phyloP scores from a whole-genome alignment of 129 eudicot genomes.

The Cynara cardunculus region DNA sequence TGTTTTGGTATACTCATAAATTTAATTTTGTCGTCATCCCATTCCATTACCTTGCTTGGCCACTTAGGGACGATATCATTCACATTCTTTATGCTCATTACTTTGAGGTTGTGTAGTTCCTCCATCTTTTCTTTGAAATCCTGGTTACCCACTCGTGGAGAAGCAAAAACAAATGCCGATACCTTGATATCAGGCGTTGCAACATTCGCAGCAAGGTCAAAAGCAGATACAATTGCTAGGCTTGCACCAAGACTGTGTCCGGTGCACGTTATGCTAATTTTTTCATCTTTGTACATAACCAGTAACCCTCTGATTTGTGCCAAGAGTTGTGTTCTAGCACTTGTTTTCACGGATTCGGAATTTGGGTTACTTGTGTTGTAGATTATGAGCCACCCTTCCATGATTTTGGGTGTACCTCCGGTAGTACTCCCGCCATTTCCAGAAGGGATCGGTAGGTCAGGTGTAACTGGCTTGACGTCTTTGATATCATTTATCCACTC shows the following conservation, averaged over 20 bases:
- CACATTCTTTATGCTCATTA: slow-evolving; percentile 14
- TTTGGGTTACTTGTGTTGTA: not conserved
- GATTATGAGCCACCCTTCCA: not conserved
- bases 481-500: slow-evolving; percentile 43
- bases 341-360: not conserved
- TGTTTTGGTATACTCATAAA: slow-evolving; percentile 6
- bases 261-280: not conserved
- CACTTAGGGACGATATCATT: slow-evolving; percentile 24
- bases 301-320: not conserved
- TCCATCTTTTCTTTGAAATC: slow-evolving; percentile 15
- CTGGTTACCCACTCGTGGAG: slow-evolving; percentile 30
- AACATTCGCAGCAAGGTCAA: slow-evolving; percentile 22
- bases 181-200: slow-evolving; percentile 13
- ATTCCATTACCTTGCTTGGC: slow-evolving; percentile 25
- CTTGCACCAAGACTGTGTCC: not conserved
- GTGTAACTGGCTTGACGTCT: slow-evolving; percentile 17
- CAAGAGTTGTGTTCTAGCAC: not conserved
- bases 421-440: not conserved
- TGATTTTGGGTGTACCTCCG: not conserved
- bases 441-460: slow-evolving; percentile 2
- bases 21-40: not conserved
- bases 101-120: slow-evolving; percentile 25
- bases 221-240: slow-evolving; percentile 10
- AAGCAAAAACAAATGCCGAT: slow-evolving; percentile 8
- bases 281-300: not conserved